Evolutionary conservation across 306 rosid species (phyloP).

Genomic region (Vigna unguiculata): DNA sequence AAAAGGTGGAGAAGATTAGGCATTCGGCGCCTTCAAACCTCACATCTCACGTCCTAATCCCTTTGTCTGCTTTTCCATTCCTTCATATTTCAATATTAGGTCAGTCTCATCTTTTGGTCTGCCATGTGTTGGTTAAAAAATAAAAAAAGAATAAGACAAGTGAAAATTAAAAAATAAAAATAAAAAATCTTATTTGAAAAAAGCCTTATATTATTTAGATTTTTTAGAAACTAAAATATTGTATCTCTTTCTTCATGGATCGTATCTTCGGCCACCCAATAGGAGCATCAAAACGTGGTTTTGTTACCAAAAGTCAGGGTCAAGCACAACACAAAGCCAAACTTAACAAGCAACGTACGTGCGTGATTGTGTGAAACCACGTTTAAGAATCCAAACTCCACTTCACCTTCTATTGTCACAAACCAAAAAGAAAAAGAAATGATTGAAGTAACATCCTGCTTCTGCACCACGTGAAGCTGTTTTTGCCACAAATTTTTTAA

Average conservation of each 20-base stretch:
- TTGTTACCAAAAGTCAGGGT: conserved; percentile 41
- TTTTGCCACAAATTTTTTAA: conserved; percentile 23
- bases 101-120: conserved; percentile 54
- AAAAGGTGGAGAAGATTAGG: conserved; percentile 40
- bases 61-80: conserved; percentile 39
- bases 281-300: conserved; percentile 46
- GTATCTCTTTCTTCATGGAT: conserved; percentile 17
- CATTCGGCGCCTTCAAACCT: conserved; percentile 47
- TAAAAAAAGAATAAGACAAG: conserved; percentile 18
- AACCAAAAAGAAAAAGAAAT: neutral
- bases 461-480: conserved; percentile 62
- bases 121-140: conserved; percentile 50
- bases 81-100: conserved; percentile 46
- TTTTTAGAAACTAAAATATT: neutral
- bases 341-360: conserved; percentile 37
- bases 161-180: neutral
- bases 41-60: conserved; percentile 43
- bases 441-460: conserved; percentile 34
- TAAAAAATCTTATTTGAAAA: neutral
- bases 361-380: conserved; percentile 34
- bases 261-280: conserved; percentile 44
- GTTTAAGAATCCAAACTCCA: neutral
- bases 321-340: conserved; percentile 30
- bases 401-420: conserved; percentile 31
- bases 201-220: conserved; percentile 26